Percentiles rank a stretch among this genome's conserved stretches.
These are phyloP conservation scores for Russula ochroleuca DNA, from an alignment of 768 basidiomycete genomes.

Conservation along the genomic window DNA sequence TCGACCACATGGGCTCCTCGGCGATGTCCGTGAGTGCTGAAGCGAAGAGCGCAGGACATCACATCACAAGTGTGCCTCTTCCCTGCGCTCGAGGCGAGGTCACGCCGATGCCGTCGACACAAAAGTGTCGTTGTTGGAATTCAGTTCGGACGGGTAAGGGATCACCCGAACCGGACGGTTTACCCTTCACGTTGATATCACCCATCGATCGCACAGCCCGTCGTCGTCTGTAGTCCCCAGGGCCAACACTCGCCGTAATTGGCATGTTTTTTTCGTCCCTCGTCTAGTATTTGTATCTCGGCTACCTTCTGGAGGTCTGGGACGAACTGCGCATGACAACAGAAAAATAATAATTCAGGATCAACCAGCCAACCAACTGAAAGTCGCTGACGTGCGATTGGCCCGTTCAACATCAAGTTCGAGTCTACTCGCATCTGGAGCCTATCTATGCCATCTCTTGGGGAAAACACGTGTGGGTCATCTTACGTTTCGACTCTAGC, in stretches of 20 bases:
- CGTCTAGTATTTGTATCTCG: background rate
- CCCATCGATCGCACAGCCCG: background rate
- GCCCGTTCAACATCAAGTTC: background rate
- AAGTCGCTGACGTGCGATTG: background rate
- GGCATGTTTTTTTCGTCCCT: too few relatives aligned
- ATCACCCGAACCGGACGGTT: background rate
- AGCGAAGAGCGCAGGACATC: background rate
- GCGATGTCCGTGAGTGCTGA: background rate
- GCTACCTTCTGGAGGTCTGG: background rate
- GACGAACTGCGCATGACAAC: background rate
- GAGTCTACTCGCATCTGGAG: background rate
- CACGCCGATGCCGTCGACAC: background rate
- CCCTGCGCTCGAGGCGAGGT: background rate
- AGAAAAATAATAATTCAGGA: background rate
- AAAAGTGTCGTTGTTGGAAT: background rate
- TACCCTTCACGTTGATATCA: background rate
- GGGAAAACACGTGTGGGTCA: background rate
- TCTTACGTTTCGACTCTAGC: conserved; percentile 1
- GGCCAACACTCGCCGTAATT: background rate
- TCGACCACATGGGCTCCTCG: background rate
- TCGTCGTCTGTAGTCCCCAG: background rate
- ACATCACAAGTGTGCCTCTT: background rate
- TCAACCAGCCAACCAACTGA: background rate
- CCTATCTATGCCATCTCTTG: background rate
- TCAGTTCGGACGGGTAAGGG: background rate